Base-by-base conservation (phyloP, 306 rosid species). In the Malus asiatica region DNA sequence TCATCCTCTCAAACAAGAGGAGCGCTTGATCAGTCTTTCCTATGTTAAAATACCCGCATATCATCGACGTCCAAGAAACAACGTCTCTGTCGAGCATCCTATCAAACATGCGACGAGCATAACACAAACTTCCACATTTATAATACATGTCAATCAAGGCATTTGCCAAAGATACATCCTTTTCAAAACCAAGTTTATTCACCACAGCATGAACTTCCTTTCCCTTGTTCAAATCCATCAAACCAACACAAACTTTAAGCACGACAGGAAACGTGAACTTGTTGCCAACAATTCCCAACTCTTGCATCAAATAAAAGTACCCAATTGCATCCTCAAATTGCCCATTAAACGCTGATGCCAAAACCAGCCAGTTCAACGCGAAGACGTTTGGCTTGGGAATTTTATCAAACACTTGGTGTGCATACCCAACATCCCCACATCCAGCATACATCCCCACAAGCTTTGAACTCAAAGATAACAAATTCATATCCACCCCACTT, bases 361-460 rank as follows among this genome's bases (percentile, higher is more conserved):
- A 64, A 62, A 80, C 60, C 90, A 90, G 78, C 91, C 93, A 90
- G 59, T 90, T 90, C 48, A 87, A 87, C 3, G 93, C 87, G 67
- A 90, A 90, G 33, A 87, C 93, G 77, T 88, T 88, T 8, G 96
- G 93, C 32, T 73, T 68, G 62, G 67, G 64, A 45, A 79, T 73
- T 67, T 74, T 60, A 1, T 45, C 74, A 38, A 87, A 68, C 81
- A 83, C 74, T 42, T 71, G 42, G 33, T 48, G 73, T 3, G 93
- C 88, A 11, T 87, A 84, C 55, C 77, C 81, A 30, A 87, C 18
- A 11, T 87, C 87, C 12, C 86, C 79, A 71, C 86, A 90, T 59
- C 96, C 66, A 22, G 90, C 89, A 66, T 90, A 90, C 88, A 88
- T 78, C 33, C 91, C 93, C 35, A 88, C 86, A 76, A 90, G 89